phyloP scores from a whole-genome alignment of 1,284 basidiomycete genomes.

The Xerocomus minutiporus region DNA sequence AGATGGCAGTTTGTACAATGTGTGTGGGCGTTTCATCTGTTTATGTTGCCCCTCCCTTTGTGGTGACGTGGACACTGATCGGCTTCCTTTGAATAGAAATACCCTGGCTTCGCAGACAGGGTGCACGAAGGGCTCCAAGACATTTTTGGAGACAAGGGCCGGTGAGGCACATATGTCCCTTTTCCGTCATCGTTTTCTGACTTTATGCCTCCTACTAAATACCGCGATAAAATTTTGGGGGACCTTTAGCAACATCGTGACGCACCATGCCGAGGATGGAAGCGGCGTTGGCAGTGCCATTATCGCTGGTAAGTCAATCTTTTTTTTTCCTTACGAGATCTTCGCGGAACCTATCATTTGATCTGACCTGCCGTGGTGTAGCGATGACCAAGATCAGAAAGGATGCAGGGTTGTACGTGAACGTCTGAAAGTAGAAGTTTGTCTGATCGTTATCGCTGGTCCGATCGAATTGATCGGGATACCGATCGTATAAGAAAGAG shows the following conservation, averaged over 20 bases:
- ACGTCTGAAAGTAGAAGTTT: conserved; percentile 26
- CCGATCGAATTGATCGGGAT: not conserved
- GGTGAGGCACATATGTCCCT: conserved; percentile 41
- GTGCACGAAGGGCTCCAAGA: conserved; percentile 87
- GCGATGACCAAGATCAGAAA: conserved; percentile 65
- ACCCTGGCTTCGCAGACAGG: conserved; percentile 86
- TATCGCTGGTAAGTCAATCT: conserved; percentile 71
- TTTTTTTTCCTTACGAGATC: not conserved
- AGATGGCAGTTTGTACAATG: conserved; percentile 91
- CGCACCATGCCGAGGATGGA: conserved; percentile 91
- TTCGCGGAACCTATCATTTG: not conserved
- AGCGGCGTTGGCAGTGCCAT: conserved; percentile 95
- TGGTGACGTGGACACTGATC: conserved; percentile 11
- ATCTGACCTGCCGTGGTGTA: conserved; percentile 16
- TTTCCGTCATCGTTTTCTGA: not conserved
- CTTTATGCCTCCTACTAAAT: not conserved
- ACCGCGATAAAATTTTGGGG: not conserved
- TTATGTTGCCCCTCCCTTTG: not conserved
- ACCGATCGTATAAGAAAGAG: not conserved
- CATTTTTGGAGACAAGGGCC: conserved; percentile 91
- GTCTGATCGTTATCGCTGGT: not conserved
- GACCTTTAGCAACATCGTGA: conserved; percentile 67
- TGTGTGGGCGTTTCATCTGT: conserved; percentile 38
- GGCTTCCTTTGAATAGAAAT: conserved; percentile 61
- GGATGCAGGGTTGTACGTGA: conserved; percentile 40